Evolutionary conservation across 2,329 filamentous ascomycete species (phyloP).

Genomic region (Colletotrichum sp.): DNA sequence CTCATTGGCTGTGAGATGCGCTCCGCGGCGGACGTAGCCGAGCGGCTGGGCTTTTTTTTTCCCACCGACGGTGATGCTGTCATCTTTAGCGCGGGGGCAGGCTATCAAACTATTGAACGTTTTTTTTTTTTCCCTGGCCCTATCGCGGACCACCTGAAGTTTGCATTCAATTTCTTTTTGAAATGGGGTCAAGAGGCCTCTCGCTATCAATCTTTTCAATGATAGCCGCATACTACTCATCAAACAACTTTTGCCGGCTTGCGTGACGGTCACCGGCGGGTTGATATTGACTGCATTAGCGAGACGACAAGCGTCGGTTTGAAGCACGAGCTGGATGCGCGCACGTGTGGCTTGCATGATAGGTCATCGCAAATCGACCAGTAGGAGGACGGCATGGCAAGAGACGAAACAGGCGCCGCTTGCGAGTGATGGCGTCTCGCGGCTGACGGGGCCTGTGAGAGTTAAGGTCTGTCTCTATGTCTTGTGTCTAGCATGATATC

Average conservation of each 20-base stretch:
- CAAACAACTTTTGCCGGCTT: background rate
- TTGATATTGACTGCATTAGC: background rate
- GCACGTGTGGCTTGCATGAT: background rate
- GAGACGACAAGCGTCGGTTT: background rate
- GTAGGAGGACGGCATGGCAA: background rate
- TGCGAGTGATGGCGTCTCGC: background rate
- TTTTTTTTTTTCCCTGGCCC: background rate
- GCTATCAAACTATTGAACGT: background rate
- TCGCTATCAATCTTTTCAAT: background rate
- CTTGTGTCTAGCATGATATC: accelerated
- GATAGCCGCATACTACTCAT: accelerated
- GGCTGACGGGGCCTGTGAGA: background rate
- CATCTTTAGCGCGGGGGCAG: background rate
- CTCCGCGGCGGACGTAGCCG: background rate
- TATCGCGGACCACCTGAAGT: background rate
- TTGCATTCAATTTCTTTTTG: background rate
- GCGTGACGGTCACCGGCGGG: accelerated
- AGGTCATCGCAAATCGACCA: background rate
- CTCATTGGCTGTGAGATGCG: background rate
- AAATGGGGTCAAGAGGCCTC: background rate
- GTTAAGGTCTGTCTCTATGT: accelerated
- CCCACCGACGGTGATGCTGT: background rate
- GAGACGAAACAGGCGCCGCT: background rate
- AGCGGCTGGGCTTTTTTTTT: constrained; percentile 6
- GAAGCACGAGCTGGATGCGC: background rate